These are phyloP conservation scores for Kwoniella botswanensis DNA, from an alignment of 768 basidiomycete genomes.

Conservation along the genomic window DNA sequence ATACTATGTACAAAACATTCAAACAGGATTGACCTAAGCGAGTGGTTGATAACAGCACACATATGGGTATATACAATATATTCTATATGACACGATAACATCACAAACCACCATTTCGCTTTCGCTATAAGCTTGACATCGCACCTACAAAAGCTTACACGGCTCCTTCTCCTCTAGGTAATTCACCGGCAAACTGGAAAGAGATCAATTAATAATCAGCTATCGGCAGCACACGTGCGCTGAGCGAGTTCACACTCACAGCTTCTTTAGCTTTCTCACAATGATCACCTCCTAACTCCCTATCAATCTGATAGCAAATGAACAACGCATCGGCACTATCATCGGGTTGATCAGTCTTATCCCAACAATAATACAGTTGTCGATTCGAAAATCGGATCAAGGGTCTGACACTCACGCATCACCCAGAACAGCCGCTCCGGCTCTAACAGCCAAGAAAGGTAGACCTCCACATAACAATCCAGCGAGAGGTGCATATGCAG, in stretches of 20 bases:
- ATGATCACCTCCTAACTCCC: constrained; percentile 64
- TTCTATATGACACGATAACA: too few relatives aligned
- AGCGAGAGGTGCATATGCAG: constrained; percentile 74
- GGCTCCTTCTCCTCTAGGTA: constrained; percentile 7
- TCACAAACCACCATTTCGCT: too few relatives aligned
- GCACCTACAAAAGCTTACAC: neutral
- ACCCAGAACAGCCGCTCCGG: constrained; percentile 78
- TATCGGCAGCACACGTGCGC: neutral
- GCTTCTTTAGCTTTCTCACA: constrained; percentile 66
- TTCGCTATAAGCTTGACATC: too few relatives aligned
- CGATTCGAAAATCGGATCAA: neutral
- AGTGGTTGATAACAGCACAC: too few relatives aligned
- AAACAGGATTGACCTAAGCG: too few relatives aligned
- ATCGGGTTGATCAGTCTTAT: neutral
- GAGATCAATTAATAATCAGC: neutral
- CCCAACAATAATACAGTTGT: neutral
- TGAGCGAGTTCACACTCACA: constrained; percentile 58
- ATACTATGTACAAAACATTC: too few relatives aligned
- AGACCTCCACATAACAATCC: constrained; percentile 77
- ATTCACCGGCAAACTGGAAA: constrained; percentile 29
- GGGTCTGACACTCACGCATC: constrained; percentile 66
- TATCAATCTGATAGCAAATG: constrained; percentile 71
- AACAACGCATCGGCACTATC: constrained; percentile 69
- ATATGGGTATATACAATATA: too few relatives aligned
- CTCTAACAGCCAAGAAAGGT: constrained; percentile 79